Percentiles rank a stretch among this genome's conserved stretches.
phyloP scores from a whole-genome alignment of 257 asterid species.

The Paraleonurus japonicus region DNA sequence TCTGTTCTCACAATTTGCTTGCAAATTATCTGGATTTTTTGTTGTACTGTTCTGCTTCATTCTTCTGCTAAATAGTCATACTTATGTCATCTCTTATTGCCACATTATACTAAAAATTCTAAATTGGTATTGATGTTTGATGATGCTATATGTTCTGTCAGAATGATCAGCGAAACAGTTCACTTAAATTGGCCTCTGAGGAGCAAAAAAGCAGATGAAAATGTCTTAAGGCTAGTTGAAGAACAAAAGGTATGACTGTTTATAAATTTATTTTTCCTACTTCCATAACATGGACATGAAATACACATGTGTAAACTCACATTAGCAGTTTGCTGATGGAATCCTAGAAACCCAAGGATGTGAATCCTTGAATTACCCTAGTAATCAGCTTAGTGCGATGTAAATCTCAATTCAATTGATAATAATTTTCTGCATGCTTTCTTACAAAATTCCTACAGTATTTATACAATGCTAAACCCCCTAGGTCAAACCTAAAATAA shows the following conservation, averaged over 20 bases:
- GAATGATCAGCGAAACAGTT: constrained; percentile 71
- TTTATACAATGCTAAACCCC: too few relatives aligned
- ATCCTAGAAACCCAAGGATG: too few relatives aligned
- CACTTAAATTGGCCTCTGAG: constrained; percentile 73
- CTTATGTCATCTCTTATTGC: constrained; percentile 1
- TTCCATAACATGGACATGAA: background rate
- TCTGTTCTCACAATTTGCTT: background rate
- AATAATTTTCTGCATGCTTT: too few relatives aligned
- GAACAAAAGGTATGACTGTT: constrained; percentile 62
- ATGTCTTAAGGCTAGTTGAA: constrained; percentile 77
- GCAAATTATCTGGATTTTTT: background rate
- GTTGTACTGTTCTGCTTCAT: background rate
- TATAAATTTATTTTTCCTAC: constrained; percentile 14
- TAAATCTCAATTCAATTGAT: too few relatives aligned
- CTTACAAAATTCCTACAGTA: too few relatives aligned
- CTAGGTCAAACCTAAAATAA: too few relatives aligned
- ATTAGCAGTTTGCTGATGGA: background rate
- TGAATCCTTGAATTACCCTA: too few relatives aligned
- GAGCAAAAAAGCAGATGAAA: constrained; percentile 83
- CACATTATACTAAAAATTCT: background rate
- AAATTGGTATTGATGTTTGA: constrained; percentile 15
- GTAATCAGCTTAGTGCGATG: too few relatives aligned
- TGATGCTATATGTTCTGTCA: constrained; percentile 28
- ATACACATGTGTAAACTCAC: background rate
- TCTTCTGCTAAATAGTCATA: background rate